These are phyloP conservation scores for Odontarrhena argentea DNA, from an alignment of 345 rosid genomes.

Conservation along the genomic window DNA sequence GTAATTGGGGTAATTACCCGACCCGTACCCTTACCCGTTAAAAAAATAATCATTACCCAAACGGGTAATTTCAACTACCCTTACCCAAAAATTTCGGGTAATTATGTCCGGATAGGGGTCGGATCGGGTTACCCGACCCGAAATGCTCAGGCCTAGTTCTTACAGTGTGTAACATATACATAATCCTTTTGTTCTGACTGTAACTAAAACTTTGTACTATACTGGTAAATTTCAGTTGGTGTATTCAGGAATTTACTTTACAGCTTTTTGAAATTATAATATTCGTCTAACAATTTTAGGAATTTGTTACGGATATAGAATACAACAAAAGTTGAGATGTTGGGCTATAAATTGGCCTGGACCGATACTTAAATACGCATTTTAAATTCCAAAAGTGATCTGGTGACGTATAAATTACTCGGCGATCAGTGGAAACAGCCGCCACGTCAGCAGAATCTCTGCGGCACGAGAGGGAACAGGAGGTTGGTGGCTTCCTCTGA, in stretches of 20 bases:
- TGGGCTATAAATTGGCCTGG: constrained; percentile 8
- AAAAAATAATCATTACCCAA: too few species aligned
- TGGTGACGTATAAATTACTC: not conserved
- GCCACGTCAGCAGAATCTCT: constrained; percentile 18
- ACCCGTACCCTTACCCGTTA: too few species aligned
- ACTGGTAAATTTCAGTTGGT: not conserved
- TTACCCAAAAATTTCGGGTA: too few species aligned
- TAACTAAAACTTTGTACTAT: not conserved
- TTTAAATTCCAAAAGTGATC: not conserved
- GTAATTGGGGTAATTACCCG: too few species aligned
- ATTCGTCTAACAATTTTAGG: too few species aligned
- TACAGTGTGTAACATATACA: not conserved
- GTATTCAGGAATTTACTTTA: too few species aligned
- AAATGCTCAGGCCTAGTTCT: too few species aligned
- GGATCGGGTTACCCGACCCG: too few species aligned
- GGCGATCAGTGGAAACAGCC: not conserved
- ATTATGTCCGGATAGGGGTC: too few species aligned
- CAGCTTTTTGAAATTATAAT: too few species aligned
- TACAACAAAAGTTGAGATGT: not conserved
- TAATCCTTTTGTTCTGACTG: not conserved
- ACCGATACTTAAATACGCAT: not conserved
- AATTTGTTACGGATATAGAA: too few species aligned
- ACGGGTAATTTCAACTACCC: too few species aligned
- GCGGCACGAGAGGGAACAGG: constrained; percentile 3
- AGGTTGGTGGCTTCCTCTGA: not conserved